phyloP scores from a whole-genome alignment of 805 yeast species.

The Yarrowia deformans region DNA sequence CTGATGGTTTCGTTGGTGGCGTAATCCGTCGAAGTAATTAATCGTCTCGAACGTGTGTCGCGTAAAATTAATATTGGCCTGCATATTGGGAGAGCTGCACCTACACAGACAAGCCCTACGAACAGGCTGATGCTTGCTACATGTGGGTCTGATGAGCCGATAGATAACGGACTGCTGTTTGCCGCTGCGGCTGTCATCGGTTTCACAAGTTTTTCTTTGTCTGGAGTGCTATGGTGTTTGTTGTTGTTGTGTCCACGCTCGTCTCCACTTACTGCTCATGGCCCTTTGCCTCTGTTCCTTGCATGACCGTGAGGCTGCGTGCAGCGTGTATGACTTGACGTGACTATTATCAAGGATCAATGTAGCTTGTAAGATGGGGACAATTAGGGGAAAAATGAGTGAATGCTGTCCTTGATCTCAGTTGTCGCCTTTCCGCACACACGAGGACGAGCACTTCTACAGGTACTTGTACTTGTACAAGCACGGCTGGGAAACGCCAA shows the following conservation, averaged over 20 bases:
- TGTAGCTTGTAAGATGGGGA: too few relatives aligned
- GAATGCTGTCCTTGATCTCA: too few relatives aligned
- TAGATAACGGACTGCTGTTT: background rate
- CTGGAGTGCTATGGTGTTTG: background rate
- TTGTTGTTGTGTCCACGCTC: background rate
- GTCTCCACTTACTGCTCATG: background rate
- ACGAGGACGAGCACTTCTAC: too few relatives aligned
- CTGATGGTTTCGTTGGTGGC: background rate
- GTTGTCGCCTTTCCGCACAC: too few relatives aligned
- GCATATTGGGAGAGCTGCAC: conserved; percentile 16
- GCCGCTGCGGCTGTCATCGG: background rate
- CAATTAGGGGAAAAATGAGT: too few relatives aligned
- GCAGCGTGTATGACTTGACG: too few relatives aligned
- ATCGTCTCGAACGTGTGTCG: background rate
- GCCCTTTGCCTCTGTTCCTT: background rate
- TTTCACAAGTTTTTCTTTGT: background rate
- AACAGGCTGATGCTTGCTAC: conserved; percentile 1
- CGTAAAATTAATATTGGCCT: conserved; percentile 21
- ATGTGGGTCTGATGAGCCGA: conserved; percentile 12
- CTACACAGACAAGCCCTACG: background rate
- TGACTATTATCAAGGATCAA: too few relatives aligned
- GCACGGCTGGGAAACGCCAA: too few relatives aligned
- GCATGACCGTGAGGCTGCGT: conserved; percentile 12
- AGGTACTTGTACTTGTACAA: too few relatives aligned
- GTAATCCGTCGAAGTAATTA: background rate